Percentiles rank a stretch among this genome's conserved stretches.
phyloP scores from a whole-genome alignment of 1,284 basidiomycete species.

The Spongispora temasekensis region DNA sequence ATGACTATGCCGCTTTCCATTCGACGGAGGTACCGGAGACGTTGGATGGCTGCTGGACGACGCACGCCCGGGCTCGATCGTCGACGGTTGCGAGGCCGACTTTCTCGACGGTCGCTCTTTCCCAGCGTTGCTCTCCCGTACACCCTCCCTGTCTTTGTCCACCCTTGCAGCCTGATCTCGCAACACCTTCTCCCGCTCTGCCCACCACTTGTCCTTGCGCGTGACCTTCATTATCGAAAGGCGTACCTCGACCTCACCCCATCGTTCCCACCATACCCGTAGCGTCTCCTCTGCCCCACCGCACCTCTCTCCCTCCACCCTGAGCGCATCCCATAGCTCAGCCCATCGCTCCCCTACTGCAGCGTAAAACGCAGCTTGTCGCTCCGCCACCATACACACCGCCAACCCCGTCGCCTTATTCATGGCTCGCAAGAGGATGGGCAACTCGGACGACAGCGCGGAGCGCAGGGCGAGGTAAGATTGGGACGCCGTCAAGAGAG shows the following conservation, averaged over 20 bases:
- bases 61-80: conserved; percentile 22
- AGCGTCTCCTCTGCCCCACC: conserved; percentile 66
- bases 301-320: conserved; percentile 72
- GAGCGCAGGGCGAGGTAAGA: conserved; percentile 73
- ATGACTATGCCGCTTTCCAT: conserved; percentile 23
- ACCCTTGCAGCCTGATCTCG: conserved; percentile 17
- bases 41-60: conserved; percentile 9
- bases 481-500: conserved; percentile 67
- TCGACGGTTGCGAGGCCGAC: conserved; percentile 14
- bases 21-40: conserved; percentile 13
- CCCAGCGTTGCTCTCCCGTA: conserved; percentile 13
- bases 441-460: conserved; percentile 68
- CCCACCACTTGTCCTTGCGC: conserved; percentile 33
- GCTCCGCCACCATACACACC: conserved; percentile 50
- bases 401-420: conserved; percentile 55
- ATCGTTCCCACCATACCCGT: conserved; percentile 65
- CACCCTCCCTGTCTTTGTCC: conserved; percentile 20
- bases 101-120: conserved; percentile 18
- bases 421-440: conserved; percentile 57
- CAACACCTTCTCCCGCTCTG: conserved; percentile 34
- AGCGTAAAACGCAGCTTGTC: conserved; percentile 61
- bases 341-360: conserved; percentile 64
- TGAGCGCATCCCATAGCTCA: conserved; percentile 76
- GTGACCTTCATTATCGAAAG: conserved; percentile 48
- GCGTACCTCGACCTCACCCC: conserved; percentile 59